phyloP scores from a whole-genome alignment of 352 stramenopile genomes.

The Albugo laibachii region DNA sequence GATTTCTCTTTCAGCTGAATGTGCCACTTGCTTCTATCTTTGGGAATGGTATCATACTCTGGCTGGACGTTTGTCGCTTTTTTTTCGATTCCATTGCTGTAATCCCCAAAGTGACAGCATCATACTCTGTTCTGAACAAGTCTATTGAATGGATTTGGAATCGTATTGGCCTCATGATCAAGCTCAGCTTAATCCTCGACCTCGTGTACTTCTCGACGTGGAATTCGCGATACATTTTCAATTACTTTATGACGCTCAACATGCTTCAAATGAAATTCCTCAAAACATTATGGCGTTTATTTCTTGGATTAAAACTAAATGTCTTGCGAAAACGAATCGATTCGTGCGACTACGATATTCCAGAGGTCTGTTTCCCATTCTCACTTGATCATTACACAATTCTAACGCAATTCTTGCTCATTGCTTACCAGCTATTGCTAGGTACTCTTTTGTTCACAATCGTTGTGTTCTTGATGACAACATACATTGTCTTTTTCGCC shows the following conservation, averaged over 20 bases:
- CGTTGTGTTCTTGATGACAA: slow-evolving; percentile 85
- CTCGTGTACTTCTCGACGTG: slow-evolving; percentile 46
- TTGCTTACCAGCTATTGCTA: slow-evolving; percentile 47
- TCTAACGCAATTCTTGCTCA: not conserved
- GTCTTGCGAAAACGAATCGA: slow-evolving; percentile 83
- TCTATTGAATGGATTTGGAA: slow-evolving; percentile 1
- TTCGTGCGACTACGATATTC: slow-evolving; percentile 86
- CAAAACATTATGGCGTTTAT: slow-evolving; percentile 80
- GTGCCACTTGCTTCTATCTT: slow-evolving; percentile 72
- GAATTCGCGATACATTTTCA: slow-evolving; percentile 75
- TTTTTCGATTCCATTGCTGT: slow-evolving; percentile 13
- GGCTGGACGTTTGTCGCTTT: slow-evolving; percentile 58
- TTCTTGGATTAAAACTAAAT: slow-evolving; percentile 90
- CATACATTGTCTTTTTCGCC: slow-evolving; percentile 84
- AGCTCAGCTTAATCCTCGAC: slow-evolving; percentile 57
- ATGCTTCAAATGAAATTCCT: slow-evolving; percentile 59
- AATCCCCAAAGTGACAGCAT: not conserved
- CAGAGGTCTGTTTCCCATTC: slow-evolving; percentile 20
- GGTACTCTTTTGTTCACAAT: slow-evolving; percentile 87
- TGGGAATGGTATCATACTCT: slow-evolving; percentile 61
- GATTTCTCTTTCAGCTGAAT: slow-evolving; percentile 36
- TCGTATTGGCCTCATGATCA: slow-evolving; percentile 39
- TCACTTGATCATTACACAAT: not conserved
- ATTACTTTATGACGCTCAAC: slow-evolving; percentile 76
- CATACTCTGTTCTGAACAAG: slow-evolving; percentile 6